phyloP scores from a whole-genome alignment of 192 early-diverging fungal species.

The Coemansia sp. region DNA sequence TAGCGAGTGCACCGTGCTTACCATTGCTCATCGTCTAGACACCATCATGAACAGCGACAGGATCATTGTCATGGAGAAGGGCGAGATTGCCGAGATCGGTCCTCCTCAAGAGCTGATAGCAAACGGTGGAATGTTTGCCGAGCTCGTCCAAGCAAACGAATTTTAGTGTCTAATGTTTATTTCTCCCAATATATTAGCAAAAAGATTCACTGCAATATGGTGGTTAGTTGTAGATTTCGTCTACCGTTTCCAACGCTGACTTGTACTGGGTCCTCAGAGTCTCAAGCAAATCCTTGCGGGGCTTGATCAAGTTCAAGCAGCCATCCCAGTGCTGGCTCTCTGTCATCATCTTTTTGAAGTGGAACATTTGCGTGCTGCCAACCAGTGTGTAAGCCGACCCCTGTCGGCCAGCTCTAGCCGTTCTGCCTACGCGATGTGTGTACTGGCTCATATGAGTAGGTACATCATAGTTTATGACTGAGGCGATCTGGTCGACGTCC shows the following conservation, averaged over 20 bases:
- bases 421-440: constrained; percentile 90
- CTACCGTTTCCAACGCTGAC: constrained; percentile 29
- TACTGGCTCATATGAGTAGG: constrained; percentile 82
- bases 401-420: constrained; percentile 83
- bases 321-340: constrained; percentile 61
- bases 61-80: constrained; percentile 55
- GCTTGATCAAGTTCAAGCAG: constrained; percentile 56
- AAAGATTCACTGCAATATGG: too few species aligned
- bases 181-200: neutral
- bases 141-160: constrained; percentile 1
- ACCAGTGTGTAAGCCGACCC: constrained; percentile 77
- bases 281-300: constrained; percentile 46
- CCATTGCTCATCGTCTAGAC: constrained; percentile 72
- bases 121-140: constrained; percentile 8
- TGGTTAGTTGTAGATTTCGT: constrained; percentile 21
- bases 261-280: constrained; percentile 33
- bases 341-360: constrained; percentile 73
- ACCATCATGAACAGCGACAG: constrained; percentile 63
- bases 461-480: constrained; percentile 86
- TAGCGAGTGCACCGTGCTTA: constrained; percentile 47
- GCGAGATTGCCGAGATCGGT: constrained; percentile 8
- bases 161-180: neutral
- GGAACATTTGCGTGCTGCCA: constrained; percentile 63
- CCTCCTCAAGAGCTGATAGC: constrained; percentile 27
- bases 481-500: constrained; percentile 76